Percentiles rank a stretch among this genome's conserved stretches.
Evolutionary conservation across 805 yeast genomes (phyloP).

Genomic region (Candida vaughaniae): DNA sequence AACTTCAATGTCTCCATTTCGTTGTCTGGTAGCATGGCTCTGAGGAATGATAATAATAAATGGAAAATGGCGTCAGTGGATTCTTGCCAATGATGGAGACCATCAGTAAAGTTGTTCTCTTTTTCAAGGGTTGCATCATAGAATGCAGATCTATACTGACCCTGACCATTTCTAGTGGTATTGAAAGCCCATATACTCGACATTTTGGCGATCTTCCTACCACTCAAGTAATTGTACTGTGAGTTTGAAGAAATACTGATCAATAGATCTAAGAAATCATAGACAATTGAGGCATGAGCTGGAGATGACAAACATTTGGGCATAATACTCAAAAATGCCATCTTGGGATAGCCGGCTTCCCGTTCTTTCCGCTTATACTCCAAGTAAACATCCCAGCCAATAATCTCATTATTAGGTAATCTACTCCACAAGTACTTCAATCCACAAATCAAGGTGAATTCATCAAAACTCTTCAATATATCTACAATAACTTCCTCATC

Average conservation of each 20-base stretch:
- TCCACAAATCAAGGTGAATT: slow-evolving; percentile 68
- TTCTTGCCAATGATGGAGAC: slow-evolving; percentile 72
- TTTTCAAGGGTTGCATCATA: slow-evolving; percentile 34
- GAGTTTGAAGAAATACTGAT: slow-evolving; percentile 78
- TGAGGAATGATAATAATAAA: slow-evolving; percentile 67
- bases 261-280: slow-evolving; percentile 80
- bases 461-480: slow-evolving; percentile 52
- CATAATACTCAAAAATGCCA: slow-evolving; percentile 77
- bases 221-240: slow-evolving; percentile 73
- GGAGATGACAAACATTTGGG: slow-evolving; percentile 81
- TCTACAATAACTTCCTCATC: slow-evolving; percentile 18
- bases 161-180: slow-evolving; percentile 9
- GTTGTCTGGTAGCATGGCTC: slow-evolving; percentile 72
- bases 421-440: slow-evolving; percentile 87
- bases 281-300: slow-evolving; percentile 85
- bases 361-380: slow-evolving; percentile 65
- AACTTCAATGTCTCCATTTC: slow-evolving; percentile 56
- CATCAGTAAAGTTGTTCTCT: slow-evolving; percentile 56
- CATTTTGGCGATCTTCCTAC: slow-evolving; percentile 75
- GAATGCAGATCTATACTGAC: slow-evolving; percentile 27
- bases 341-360: slow-evolving; percentile 63
- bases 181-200: slow-evolving; percentile 87
- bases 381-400: slow-evolving; percentile 83
- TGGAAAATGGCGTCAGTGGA: slow-evolving; percentile 88
- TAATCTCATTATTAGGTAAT: slow-evolving; percentile 71